phyloP scores from a whole-genome alignment of 2,329 filamentous ascomycete species.

The Fusarium albidum region DNA sequence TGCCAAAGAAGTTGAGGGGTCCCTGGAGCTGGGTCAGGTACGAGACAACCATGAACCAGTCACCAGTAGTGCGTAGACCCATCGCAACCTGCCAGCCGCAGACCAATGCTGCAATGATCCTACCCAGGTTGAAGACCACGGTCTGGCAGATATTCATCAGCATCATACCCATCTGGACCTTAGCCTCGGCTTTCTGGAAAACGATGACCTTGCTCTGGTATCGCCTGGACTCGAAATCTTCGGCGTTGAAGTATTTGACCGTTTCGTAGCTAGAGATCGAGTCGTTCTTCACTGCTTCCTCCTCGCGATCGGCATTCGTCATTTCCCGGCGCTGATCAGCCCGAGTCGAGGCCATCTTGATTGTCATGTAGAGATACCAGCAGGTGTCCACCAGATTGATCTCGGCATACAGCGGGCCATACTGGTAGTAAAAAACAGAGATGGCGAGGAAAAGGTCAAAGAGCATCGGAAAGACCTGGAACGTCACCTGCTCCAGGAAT shows the following conservation, averaged over 20 bases:
- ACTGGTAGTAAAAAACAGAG: slow-evolving; percentile 71
- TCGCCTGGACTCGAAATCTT: slow-evolving; percentile 78
- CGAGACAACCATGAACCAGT: slow-evolving; percentile 77
- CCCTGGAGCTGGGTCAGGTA: slow-evolving; percentile 84
- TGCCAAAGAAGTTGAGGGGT: slow-evolving; percentile 88
- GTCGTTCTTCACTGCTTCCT: slow-evolving; percentile 98
- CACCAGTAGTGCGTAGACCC: slow-evolving; percentile 70
- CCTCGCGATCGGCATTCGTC: slow-evolving; percentile 93
- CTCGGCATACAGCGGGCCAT: slow-evolving; percentile 80
- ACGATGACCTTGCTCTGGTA: slow-evolving; percentile 75
- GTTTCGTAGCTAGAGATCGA: slow-evolving; percentile 99
- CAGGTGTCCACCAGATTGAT: slow-evolving; percentile 92
- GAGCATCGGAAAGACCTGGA: slow-evolving; percentile 94
- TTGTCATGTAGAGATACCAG: slow-evolving; percentile 95
- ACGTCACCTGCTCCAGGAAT: slow-evolving; percentile 95
- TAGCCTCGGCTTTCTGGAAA: slow-evolving; percentile 78
- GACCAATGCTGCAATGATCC: slow-evolving; percentile 76
- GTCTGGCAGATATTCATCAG: slow-evolving; percentile 85
- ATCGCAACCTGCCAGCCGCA: slow-evolving; percentile 80
- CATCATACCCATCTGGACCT: slow-evolving; percentile 79
- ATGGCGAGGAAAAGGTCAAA: slow-evolving; percentile 89
- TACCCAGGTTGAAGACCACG: slow-evolving; percentile 79
- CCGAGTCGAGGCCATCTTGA: slow-evolving; percentile 93
- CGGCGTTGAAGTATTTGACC: slow-evolving; percentile 90
- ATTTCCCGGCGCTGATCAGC: slow-evolving; percentile 91